These are phyloP conservation scores for Coemansia sp. DNA, from an alignment of 192 early-diverging fungal genomes.

Conservation along the genomic window DNA sequence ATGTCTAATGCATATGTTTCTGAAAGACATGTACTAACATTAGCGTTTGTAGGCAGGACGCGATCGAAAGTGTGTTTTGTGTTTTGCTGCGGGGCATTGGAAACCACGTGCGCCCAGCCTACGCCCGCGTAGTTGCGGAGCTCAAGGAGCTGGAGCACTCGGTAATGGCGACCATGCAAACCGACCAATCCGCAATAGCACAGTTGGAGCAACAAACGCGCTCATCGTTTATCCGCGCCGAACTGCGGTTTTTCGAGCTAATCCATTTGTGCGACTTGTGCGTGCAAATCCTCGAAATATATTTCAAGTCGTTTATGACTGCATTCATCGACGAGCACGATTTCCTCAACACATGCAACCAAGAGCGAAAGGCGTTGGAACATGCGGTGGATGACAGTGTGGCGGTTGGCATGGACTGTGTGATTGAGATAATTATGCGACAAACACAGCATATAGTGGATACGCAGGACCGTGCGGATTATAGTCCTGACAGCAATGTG, in stretches of 20 bases:
- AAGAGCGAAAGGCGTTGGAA: conserved; percentile 91
- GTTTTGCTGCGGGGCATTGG: conserved; percentile 71
- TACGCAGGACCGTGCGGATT: conserved; percentile 71
- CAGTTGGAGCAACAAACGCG: conserved; percentile 14
- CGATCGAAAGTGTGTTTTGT: conserved; percentile 78
- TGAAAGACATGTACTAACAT: background rate
- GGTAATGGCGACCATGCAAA: conserved; percentile 1
- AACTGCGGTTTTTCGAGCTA: conserved; percentile 86
- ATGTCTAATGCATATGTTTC: too few species aligned
- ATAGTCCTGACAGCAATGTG: conserved; percentile 64
- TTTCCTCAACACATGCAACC: conserved; percentile 86
- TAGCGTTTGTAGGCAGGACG: conserved; percentile 49
- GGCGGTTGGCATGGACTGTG: conserved; percentile 88
- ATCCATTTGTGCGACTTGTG: conserved; percentile 92
- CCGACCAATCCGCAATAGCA: background rate
- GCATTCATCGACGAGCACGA: conserved; percentile 85
- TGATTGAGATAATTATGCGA: conserved; percentile 81
- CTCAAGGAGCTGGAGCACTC: conserved; percentile 40
- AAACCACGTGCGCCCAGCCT: conserved; percentile 47
- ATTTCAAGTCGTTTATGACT: conserved; percentile 85
- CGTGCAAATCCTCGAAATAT: conserved; percentile 92
- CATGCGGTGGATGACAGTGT: conserved; percentile 84
- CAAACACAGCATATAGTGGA: conserved; percentile 82
- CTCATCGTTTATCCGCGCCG: conserved; percentile 59
- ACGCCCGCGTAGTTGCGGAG: conserved; percentile 31